Conservation (phyloP, 441 rosid genomes). For the Erodium moschatum region DNA sequence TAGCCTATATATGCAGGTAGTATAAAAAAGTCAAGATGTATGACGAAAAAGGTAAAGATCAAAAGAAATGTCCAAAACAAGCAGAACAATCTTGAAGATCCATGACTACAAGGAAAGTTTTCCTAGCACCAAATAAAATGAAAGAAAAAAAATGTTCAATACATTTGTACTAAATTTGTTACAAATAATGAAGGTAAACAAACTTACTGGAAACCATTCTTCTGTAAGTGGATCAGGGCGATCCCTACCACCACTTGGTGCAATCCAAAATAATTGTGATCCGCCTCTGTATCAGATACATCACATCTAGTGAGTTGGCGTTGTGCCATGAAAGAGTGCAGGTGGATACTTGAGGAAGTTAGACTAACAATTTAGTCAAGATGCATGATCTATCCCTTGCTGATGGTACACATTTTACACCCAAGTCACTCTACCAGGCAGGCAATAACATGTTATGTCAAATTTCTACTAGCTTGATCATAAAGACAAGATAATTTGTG, state of each 20-base stretch:
- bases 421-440: not conserved
- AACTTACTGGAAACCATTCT: slow-evolving; percentile 84
- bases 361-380: not conserved
- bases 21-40: not conserved
- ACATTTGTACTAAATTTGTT: not conserved
- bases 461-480: not conserved
- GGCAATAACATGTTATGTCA: not conserved
- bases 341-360: not conserved
- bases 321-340: slow-evolving; percentile 3
- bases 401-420: not conserved
- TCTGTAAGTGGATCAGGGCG: slow-evolving; percentile 74
- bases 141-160: slow-evolving; percentile 9
- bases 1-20: not conserved
- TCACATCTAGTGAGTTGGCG: slow-evolving; percentile 11
- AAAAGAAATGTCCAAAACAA: not conserved
- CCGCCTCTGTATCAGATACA: slow-evolving; percentile 53
- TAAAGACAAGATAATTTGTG: not conserved
- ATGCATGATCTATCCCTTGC: not conserved
- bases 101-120: not conserved
- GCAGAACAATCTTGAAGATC: not conserved
- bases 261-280: slow-evolving; percentile 75
- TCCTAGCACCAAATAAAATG: not conserved
- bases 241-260: slow-evolving; percentile 98
- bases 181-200: slow-evolving; percentile 8
- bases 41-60: not conserved